Percentiles rank a stretch among this genome's conserved stretches.
Evolutionary conservation across 2,329 filamentous ascomycete genomes (phyloP).

Genomic region (Alternaria rosae): DNA sequence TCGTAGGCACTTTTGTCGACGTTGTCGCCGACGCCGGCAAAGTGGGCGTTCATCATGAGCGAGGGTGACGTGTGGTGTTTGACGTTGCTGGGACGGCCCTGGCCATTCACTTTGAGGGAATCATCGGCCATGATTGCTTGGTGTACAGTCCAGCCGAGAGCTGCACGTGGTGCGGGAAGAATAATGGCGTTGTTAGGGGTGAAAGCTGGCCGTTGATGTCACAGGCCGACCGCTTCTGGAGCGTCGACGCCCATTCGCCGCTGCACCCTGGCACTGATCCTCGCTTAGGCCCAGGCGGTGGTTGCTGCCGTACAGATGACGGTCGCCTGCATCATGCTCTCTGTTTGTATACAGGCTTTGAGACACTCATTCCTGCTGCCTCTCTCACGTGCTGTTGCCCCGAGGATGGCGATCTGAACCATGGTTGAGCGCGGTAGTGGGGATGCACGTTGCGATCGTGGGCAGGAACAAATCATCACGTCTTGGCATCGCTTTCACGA

Average conservation of each 20-base stretch:
- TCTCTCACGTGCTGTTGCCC: slow-evolving; percentile 2
- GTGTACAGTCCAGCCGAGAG: slow-evolving; percentile 26
- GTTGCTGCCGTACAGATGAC: slow-evolving; percentile 37
- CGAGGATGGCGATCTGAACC: slow-evolving; percentile 5
- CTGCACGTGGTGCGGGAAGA: slow-evolving; percentile 42
- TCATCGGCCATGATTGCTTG: slow-evolving; percentile 41
- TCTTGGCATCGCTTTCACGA: slow-evolving; percentile 6
- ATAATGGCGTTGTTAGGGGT: slow-evolving; percentile 40
- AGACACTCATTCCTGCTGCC: not conserved
- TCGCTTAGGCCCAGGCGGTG: slow-evolving; percentile 42
- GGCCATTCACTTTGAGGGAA: slow-evolving; percentile 45
- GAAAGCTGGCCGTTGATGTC: slow-evolving; percentile 48
- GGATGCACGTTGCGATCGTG: not conserved
- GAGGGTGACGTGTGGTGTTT: slow-evolving; percentile 54
- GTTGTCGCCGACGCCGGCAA: slow-evolving; percentile 73
- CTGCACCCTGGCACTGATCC: slow-evolving; percentile 28
- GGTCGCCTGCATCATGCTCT: slow-evolving; percentile 32
- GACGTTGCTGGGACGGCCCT: slow-evolving; percentile 45
- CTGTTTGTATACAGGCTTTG: slow-evolving; percentile 7
- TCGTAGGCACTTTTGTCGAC: slow-evolving; percentile 74
- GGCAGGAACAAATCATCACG: not conserved
- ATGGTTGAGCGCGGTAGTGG: not conserved
- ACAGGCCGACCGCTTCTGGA: slow-evolving; percentile 39
- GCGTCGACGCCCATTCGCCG: slow-evolving; percentile 38
- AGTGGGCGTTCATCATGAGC: slow-evolving; percentile 77